Evolutionary conservation across 179 eudicot genomes (phyloP).

Genomic region (Silene vulgaris): DNA sequence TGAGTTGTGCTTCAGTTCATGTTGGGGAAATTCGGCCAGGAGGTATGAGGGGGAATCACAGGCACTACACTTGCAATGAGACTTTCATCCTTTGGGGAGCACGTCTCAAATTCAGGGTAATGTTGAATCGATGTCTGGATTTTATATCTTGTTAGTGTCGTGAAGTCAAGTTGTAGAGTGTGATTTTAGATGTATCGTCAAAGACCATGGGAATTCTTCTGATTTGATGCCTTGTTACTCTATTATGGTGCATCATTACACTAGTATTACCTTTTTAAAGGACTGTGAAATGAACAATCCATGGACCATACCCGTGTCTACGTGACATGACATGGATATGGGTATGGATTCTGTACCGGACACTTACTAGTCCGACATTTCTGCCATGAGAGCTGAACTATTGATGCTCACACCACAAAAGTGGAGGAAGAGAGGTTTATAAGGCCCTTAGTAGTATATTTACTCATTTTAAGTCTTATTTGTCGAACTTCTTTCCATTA

Average conservation of each 20-base stretch:
- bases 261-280: neutral
- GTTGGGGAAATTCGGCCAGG: slow-evolving; percentile 82
- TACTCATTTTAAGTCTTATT: no score
- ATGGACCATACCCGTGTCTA: no score
- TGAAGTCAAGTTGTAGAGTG: neutral
- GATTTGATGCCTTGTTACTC: neutral
- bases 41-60: slow-evolving; percentile 77
- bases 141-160: slow-evolving; percentile 1
- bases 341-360: no score
- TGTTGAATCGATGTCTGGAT: slow-evolving; percentile 5
- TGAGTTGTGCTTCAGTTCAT: slow-evolving; percentile 65
- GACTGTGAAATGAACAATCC: neutral
- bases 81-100: slow-evolving; percentile 94
- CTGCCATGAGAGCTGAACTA: no score
- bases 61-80: slow-evolving; percentile 81
- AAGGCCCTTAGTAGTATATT: no score
- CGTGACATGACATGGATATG: no score
- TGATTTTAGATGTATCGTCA: neutral
- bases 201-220: neutral
- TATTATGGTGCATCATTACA: neutral
- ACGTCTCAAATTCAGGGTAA: slow-evolving; percentile 74
- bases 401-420: no score
- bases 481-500: no score
- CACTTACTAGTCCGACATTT: no score
- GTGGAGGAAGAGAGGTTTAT: no score